These are phyloP conservation scores for Suillus weaverae DNA, from an alignment of 768 basidiomycete species.

Conservation along the genomic window DNA sequence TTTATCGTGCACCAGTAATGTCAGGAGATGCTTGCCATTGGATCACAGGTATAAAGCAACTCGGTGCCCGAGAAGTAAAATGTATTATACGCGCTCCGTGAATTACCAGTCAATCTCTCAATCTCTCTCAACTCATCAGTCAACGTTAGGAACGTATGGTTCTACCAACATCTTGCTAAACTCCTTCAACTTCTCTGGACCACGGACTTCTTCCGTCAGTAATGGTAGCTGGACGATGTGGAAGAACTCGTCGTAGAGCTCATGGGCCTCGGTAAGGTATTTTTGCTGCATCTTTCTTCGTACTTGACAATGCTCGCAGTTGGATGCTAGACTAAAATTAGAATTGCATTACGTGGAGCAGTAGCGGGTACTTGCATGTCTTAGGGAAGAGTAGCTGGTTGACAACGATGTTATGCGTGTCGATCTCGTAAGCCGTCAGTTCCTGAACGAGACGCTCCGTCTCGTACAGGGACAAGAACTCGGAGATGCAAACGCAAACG, in stretches of 20 bases:
- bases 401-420: constrained; percentile 98
- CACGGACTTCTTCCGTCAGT: constrained; percentile 95
- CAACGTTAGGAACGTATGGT: constrained; percentile 60
- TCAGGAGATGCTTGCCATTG: neutral
- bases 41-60: constrained; percentile 3
- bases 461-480: constrained; percentile 97
- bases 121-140: constrained; percentile 12
- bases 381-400: constrained; percentile 97
- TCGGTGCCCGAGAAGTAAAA: neutral
- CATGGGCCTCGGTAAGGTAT: constrained; percentile 94
- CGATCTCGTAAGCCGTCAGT: constrained; percentile 90
- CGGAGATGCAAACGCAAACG: constrained; percentile 97
- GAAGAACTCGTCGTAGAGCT: constrained; percentile 98
- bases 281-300: constrained; percentile 98
- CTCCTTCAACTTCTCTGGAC: constrained; percentile 88
- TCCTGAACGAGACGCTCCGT: constrained; percentile 98
- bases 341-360: neutral
- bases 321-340: constrained; percentile 56
- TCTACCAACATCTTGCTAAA: constrained; percentile 91
- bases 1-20: neutral
- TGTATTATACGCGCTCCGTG: neutral
- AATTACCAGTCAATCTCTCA: neutral
- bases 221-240: constrained; percentile 93
- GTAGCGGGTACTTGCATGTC: constrained; percentile 55
- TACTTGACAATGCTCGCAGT: constrained; percentile 94